Evolutionary conservation across 1,284 basidiomycete species (phyloP), one percentile per base, ranked within the genome.

Genomic region (Ustilago trichophora): DNA sequence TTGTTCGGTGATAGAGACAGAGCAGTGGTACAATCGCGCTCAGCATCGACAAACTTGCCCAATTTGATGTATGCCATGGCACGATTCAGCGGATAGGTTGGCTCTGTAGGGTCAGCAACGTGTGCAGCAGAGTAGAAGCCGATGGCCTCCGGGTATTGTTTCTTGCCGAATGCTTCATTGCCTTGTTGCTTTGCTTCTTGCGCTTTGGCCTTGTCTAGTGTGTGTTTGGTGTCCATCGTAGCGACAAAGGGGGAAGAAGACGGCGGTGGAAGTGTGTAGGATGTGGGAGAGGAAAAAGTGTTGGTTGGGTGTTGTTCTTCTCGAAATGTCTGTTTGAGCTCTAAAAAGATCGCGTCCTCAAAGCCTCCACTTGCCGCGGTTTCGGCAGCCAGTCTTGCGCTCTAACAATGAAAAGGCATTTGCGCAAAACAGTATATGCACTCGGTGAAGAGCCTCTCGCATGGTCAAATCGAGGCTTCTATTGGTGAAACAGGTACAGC

Each of bases 11-110:
- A 51, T 4, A 66, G 31, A 1, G 18, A 6, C 1, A 66, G 48
- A 3, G 44, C 56, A 7, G 40, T 41, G 12, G 52, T 52, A 40
- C 63, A 66, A 27, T 66, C 63, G 12, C 63, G 47, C 11, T 66
- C 63, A 5, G 63, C 63, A 19, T 66, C 63, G 21, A 55, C 16
- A 16, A 40, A 56, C 34, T 66, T 66, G 37, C 38, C 52, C 9
- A 59, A 45, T 48, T 66, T 66, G 47, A 66, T 50, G 44, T 66
- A 66, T 10, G 63, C 63, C 63, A 66, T 66, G 18, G 63, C 63
- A 11, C 63, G 36, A 26, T 66, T 66, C 15, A 66, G 49, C 25
- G 63, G 52, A 40, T 56, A 59, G 7, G 63, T 56, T 2, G 63
- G 51, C 26, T 66, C 63, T n/a, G 51, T 52, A 4, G 63, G 56